Evolutionary conservation across 2,329 filamentous ascomycete species (phyloP).

Genomic region (Cladosporium sp.): DNA sequence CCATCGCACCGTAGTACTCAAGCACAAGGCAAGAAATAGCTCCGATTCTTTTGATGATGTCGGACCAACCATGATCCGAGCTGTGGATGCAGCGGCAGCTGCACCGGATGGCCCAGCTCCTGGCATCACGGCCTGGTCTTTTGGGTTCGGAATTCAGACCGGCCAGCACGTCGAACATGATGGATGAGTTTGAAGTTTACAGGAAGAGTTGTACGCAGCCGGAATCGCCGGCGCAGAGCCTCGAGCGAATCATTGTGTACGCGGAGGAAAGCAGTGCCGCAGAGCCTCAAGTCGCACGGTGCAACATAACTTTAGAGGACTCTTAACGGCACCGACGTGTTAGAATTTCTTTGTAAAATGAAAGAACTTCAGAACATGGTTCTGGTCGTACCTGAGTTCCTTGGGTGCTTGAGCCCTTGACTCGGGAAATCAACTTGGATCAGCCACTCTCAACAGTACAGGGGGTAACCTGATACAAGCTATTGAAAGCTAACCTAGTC

Average conservation of each 20-base stretch:
- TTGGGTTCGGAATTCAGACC: not conserved
- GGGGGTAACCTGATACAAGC: not conserved
- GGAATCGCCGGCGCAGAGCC: not conserved
- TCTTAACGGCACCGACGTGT: not conserved
- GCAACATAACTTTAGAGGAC: not conserved
- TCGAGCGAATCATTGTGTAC: not conserved
- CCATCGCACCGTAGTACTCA: not conserved
- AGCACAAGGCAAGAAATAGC: not conserved
- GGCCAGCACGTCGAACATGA: not conserved
- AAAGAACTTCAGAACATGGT: not conserved
- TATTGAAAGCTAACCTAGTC: no score
- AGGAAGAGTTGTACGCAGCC: not conserved
- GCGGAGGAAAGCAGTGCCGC: not conserved
- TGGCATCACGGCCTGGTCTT: not conserved
- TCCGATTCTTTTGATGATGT: not conserved
- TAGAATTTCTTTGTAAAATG: not conserved
- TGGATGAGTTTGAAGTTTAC: not conserved
- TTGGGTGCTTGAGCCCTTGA: not conserved
- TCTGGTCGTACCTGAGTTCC: not conserved
- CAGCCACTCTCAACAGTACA: not conserved
- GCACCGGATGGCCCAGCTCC: no score
- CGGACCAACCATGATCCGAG: not conserved
- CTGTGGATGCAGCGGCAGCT: not conserved
- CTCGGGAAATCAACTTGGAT: not conserved
- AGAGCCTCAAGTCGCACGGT: not conserved